Evolutionary conservation across 306 rosid species (phyloP).

Genomic region (Sesbania bispinosa): DNA sequence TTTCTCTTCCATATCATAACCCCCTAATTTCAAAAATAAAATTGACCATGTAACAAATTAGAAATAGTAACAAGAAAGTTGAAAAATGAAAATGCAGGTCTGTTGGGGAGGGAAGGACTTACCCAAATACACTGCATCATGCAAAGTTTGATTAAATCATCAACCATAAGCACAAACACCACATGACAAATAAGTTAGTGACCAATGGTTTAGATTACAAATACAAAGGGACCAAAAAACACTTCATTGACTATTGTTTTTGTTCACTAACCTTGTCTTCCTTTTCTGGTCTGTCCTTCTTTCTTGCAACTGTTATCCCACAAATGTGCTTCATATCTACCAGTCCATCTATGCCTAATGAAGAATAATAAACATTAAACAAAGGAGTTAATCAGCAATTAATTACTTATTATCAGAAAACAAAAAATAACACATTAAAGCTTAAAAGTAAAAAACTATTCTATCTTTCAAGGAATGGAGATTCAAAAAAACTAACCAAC

Average conservation of each 20-base stretch:
- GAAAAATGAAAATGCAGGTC: not conserved
- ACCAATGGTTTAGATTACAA: constrained; percentile 33
- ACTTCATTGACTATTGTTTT: not conserved
- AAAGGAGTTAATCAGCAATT: not conserved
- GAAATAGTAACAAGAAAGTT: not conserved
- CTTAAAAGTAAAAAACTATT: no score
- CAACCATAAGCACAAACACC: constrained; percentile 38
- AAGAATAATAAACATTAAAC: not conserved
- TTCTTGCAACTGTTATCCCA: constrained; percentile 99
- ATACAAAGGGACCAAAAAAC: constrained; percentile 21
- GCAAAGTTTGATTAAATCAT: constrained; percentile 38
- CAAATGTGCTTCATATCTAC: constrained; percentile 96
- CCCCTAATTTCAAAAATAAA: constrained; percentile 47
- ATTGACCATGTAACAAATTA: not conserved
- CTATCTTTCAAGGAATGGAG: no score
- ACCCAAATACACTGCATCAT: constrained; percentile 81
- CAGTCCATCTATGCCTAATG: constrained; percentile 96
- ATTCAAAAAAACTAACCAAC: no score
- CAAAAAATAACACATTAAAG: not conserved
- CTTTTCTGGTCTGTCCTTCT: constrained; percentile 98
- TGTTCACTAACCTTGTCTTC: constrained; percentile 87
- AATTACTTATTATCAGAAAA: not conserved
- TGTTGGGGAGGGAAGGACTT: not conserved
- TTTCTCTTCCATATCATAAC: constrained; percentile 99
- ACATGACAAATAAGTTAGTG: constrained; percentile 35